Evolutionary conservation across 495 filamentous ascomycete species (phyloP).

Genomic region (Parathielavia appendiculata): DNA sequence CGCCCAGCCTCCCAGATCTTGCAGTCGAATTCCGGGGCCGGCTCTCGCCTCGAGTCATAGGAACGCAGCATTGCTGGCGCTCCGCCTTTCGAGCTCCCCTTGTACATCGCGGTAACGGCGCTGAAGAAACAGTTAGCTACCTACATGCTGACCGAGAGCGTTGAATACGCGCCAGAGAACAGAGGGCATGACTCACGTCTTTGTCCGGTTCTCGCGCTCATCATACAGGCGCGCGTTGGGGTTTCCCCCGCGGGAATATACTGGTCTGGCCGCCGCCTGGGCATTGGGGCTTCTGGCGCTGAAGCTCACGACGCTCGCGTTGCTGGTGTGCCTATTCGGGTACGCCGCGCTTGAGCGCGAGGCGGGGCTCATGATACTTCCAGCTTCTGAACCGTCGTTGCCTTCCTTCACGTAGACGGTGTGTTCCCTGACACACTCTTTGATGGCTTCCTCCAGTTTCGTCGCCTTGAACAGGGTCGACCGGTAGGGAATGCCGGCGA

Average conservation of each 20-base stretch:
- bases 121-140: constrained; percentile 37
- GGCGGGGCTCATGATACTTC: constrained; percentile 30
- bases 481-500: constrained; percentile 87
- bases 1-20: constrained; percentile 94
- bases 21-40: constrained; percentile 81
- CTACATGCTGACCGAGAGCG: not conserved
- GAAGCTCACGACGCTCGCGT: constrained; percentile 58
- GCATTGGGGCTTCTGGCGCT: constrained; percentile 43
- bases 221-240: constrained; percentile 73
- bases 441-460: constrained; percentile 89
- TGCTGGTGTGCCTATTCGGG: constrained; percentile 50
- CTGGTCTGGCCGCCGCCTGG: constrained; percentile 32
- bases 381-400: constrained; percentile 50
- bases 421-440: constrained; percentile 80
- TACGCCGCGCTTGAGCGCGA: constrained; percentile 38
- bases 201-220: constrained; percentile 75
- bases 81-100: constrained; percentile 63
- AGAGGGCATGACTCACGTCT: constrained; percentile 61
- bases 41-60: constrained; percentile 89
- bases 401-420: constrained; percentile 77
- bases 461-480: constrained; percentile 95
- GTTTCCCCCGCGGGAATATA: constrained; percentile 49
- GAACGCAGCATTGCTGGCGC: constrained; percentile 73
- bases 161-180: too few species aligned
- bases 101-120: constrained; percentile 87